A percentile compares a stretch with the other conserved stretches of the same genome.
These are phyloP conservation scores for Phaeoacremonium minimum DNA, from an alignment of 2,329 filamentous ascomycete genomes.

Conservation along the genomic window DNA sequence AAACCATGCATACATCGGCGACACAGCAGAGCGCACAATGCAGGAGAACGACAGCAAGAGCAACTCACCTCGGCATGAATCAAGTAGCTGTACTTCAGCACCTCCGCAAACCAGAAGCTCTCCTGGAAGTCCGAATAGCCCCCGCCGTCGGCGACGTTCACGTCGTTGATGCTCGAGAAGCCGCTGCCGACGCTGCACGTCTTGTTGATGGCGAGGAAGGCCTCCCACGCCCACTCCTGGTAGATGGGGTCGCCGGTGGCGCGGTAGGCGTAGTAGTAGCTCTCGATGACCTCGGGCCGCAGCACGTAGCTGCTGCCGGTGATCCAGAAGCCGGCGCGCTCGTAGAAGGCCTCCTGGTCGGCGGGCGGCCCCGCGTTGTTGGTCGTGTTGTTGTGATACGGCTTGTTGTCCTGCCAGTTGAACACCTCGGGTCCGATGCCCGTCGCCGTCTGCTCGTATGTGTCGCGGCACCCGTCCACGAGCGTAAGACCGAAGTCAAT, in stretches of 20 bases:
- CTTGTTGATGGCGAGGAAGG: slow-evolving; percentile 63
- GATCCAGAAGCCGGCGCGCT: slow-evolving; percentile 69
- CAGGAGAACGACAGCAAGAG: slow-evolving; percentile 5
- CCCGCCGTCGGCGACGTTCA: slow-evolving; percentile 61
- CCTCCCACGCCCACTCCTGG: slow-evolving; percentile 81
- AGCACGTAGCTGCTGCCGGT: slow-evolving; percentile 58
- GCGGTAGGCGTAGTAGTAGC: slow-evolving; percentile 82
- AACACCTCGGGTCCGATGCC: slow-evolving; percentile 75
- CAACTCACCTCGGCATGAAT: slow-evolving; percentile 48
- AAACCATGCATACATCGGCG: too few relatives aligned
- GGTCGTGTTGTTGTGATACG: slow-evolving; percentile 29
- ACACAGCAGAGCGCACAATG: background rate
- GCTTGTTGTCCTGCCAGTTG: slow-evolving; percentile 49
- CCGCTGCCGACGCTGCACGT: slow-evolving; percentile 62
- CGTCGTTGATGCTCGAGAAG: slow-evolving; percentile 61
- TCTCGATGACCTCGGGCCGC: slow-evolving; percentile 78
- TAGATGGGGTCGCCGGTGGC: slow-evolving; percentile 72
- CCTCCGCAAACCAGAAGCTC: slow-evolving; percentile 85
- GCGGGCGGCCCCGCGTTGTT: slow-evolving; percentile 33
- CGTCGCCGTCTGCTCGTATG: slow-evolving; percentile 65
- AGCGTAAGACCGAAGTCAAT: slow-evolving; percentile 70
- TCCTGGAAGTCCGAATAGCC: slow-evolving; percentile 68
- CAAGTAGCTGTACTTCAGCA: slow-evolving; percentile 79
- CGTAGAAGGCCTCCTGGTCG: slow-evolving; percentile 55
- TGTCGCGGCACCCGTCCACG: slow-evolving; percentile 68